Conservation (phyloP, 176 grass and related monocot species). For the Thalia dealbata region DNA sequence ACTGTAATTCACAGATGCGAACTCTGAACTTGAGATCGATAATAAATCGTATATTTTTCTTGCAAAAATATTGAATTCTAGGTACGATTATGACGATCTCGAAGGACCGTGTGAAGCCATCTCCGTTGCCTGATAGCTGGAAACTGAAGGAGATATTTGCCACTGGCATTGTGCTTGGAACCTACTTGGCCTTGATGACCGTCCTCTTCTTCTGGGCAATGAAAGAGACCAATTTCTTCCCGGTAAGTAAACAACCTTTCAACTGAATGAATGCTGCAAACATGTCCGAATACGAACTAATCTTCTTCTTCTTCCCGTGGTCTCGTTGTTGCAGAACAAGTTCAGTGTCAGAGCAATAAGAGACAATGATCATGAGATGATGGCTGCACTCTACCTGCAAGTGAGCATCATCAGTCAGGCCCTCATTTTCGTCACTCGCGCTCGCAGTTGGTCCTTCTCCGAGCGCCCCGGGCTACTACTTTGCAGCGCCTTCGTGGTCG, state of each 20-base stretch:
- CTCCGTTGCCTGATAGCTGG: constrained; percentile 15
- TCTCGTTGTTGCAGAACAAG: constrained; percentile 47
- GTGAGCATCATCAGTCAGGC: constrained; percentile 98
- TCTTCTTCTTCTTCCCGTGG: not conserved
- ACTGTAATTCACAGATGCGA: no score
- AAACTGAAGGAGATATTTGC: constrained; percentile 17
- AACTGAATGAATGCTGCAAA: no score
- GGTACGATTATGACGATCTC: constrained; percentile 22
- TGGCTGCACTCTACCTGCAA: constrained; percentile 94
- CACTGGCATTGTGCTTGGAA: constrained; percentile 3
- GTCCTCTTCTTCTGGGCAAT: constrained; percentile 20
- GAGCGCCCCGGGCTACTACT: constrained; percentile 83
- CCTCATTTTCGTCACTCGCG: constrained; percentile 87
- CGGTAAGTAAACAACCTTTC: not conserved
- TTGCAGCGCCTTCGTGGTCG: constrained; percentile 61
- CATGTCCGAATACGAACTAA: no score
- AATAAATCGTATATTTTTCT: no score
- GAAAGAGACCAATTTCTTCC: constrained; percentile 15
- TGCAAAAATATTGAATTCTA: no score
- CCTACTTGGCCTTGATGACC: constrained; percentile 19
- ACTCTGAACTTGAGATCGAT: not conserved
- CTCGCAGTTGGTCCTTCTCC: constrained; percentile 70
- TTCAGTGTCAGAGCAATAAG: constrained; percentile 67
- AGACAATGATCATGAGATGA: constrained; percentile 46
- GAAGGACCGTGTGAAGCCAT: constrained; percentile 20